Conservation (phyloP, 352 stramenopile species). For the Phytopythium sindhum region DNA sequence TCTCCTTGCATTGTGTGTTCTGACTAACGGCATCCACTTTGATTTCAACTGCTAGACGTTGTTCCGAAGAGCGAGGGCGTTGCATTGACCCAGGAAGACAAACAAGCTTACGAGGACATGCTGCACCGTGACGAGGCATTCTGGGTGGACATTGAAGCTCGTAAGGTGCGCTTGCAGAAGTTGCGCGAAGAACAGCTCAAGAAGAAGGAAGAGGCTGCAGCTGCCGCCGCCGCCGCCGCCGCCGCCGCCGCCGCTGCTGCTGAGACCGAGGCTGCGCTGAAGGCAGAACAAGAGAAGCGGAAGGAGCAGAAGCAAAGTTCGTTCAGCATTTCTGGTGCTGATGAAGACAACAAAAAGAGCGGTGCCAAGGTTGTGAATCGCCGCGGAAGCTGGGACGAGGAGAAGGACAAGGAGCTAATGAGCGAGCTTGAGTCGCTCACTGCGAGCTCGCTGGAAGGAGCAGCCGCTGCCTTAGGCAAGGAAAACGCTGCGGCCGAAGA, state of each 20-base stretch:
- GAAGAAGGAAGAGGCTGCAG: slow-evolving; percentile 62
- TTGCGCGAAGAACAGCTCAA: slow-evolving; percentile 64
- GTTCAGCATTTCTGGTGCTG: slow-evolving; percentile 72
- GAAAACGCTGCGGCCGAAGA: slow-evolving; percentile 33
- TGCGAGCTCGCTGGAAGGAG: slow-evolving; percentile 45
- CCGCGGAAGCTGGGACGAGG: slow-evolving; percentile 79
- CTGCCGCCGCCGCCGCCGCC: slow-evolving; percentile 45
- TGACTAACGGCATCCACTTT: background rate
- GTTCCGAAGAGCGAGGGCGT: slow-evolving; percentile 66
- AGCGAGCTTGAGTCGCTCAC: slow-evolving; percentile 83
- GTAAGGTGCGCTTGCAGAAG: slow-evolving; percentile 71
- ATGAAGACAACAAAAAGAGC: slow-evolving; percentile 49
- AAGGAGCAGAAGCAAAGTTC: slow-evolving; percentile 35
- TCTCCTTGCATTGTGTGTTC: background rate
- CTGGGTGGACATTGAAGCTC: slow-evolving; percentile 81
- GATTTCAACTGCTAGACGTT: background rate
- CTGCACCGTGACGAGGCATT: slow-evolving; percentile 83
- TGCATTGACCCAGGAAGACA: slow-evolving; percentile 72
- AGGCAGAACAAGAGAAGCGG: slow-evolving; percentile 34
- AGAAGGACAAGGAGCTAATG: slow-evolving; percentile 86
- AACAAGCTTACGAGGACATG: slow-evolving; percentile 87
- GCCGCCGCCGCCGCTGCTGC: slow-evolving; percentile 32
- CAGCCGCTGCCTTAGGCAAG: slow-evolving; percentile 27
- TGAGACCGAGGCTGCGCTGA: slow-evolving; percentile 30
- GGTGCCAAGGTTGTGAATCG: slow-evolving; percentile 40